A percentile compares a stretch with the other conserved stretches of the same genome.
phyloP scores from a whole-genome alignment of 345 rosid genomes.

The Bruguiera parviflora region DNA sequence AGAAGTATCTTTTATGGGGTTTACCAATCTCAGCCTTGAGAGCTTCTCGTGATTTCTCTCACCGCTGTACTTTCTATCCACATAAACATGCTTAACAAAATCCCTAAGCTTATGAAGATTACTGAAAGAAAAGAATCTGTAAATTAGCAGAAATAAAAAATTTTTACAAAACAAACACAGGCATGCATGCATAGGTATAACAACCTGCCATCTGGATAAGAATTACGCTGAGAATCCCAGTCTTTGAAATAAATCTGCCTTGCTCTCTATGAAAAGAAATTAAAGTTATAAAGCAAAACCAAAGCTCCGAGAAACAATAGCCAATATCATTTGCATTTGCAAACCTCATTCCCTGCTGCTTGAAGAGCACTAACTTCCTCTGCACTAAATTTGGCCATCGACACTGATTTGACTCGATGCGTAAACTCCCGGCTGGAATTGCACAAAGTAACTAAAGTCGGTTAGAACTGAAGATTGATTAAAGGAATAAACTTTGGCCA shows the following conservation, averaged over 20 bases:
- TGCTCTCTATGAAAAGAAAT: conserved; percentile 52
- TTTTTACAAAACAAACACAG: too few species aligned
- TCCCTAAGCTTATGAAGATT: conserved; percentile 63
- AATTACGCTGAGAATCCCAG: conserved; percentile 66
- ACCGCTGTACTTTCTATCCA: conserved; percentile 59
- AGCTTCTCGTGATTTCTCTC: conserved; percentile 42
- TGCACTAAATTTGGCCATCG: conserved; percentile 79
- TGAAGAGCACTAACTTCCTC: conserved; percentile 81
- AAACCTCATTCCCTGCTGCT: conserved; percentile 83
- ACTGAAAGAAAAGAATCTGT: conserved; percentile 36
- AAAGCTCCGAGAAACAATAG: neutral
- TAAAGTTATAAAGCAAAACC: neutral
- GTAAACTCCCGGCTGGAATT: conserved; percentile 78
- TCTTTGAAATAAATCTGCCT: conserved; percentile 63
- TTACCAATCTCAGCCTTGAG: conserved; percentile 53
- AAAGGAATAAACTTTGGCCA: neutral
- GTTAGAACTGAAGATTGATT: too few species aligned
- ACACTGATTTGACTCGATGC: conserved; percentile 84
- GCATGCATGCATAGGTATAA: neutral
- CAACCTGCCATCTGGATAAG: conserved; percentile 82
- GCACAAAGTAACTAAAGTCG: neutral
- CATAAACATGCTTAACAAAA: conserved; percentile 82
- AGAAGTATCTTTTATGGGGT: neutral
- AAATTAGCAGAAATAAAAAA: neutral
- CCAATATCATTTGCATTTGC: neutral